Evolutionary conservation across 2,329 filamentous ascomycete species (phyloP).

Genomic region (Ilyonectria destructans): DNA sequence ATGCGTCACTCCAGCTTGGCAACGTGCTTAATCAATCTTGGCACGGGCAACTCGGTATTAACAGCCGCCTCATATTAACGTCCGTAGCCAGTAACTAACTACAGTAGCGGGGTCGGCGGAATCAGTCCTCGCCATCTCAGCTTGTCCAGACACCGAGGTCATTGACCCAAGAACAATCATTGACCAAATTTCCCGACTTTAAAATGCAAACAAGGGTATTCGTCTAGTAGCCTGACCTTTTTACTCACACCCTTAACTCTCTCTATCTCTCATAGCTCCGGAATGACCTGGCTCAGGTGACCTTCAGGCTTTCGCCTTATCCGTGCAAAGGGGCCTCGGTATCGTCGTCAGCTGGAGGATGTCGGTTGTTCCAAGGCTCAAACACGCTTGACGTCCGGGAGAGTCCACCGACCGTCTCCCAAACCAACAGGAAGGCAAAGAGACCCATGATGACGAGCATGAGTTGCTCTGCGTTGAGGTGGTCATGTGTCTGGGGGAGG

Average conservation of each 20-base stretch:
- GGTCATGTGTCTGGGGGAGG: conserved; percentile 55
- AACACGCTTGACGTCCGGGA: conserved; percentile 51
- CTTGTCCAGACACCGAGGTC: not conserved
- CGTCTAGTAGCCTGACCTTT: conserved; percentile 1
- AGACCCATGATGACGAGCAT: conserved; percentile 62
- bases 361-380: conserved; percentile 53
- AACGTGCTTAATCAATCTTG: conserved; percentile 27
- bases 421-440: conserved; percentile 60
- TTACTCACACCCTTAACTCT: not conserved
- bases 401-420: conserved; percentile 61
- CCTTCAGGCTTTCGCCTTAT: not conserved
- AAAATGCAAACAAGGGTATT: conserved; percentile 16
- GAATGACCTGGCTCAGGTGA: not conserved
- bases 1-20: conserved; percentile 18
- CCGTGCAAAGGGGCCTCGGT: conserved; percentile 26
- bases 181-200: conserved; percentile 9
- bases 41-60: not conserved
- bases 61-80: not conserved
- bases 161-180: not conserved
- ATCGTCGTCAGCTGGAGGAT: conserved; percentile 49
- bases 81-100: not conserved
- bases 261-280: not conserved
- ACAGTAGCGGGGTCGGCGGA: not conserved
- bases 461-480: conserved; percentile 53
- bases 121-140: not conserved